Evolutionary conservation across 345 rosid species (phyloP).

Genomic region (Syzygium oleosum): DNA sequence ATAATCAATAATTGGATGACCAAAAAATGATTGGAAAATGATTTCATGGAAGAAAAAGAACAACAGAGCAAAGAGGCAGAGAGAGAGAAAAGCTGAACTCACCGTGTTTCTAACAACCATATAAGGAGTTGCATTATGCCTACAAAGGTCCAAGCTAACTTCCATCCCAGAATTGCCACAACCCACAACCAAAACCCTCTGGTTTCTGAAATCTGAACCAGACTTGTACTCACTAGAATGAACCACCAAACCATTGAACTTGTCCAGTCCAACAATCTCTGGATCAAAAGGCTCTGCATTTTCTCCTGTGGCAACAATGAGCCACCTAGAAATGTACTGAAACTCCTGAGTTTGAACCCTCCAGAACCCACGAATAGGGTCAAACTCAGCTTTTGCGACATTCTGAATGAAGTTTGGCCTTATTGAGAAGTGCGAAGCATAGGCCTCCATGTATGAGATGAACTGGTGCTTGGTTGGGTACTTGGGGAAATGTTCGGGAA

Average conservation of each 20-base stretch:
- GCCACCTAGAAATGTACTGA: slow-evolving; percentile 46
- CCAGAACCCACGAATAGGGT: slow-evolving; percentile 43
- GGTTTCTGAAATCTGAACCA: slow-evolving; percentile 35
- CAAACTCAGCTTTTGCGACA: slow-evolving; percentile 50
- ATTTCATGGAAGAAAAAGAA: neutral
- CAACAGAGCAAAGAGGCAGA: neutral
- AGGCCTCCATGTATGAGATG: slow-evolving; percentile 59
- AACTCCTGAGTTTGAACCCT: slow-evolving; percentile 45
- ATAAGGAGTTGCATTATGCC: slow-evolving; percentile 43
- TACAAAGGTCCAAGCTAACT: slow-evolving; percentile 47
- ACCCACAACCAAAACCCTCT: slow-evolving; percentile 59
- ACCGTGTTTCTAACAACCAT: slow-evolving; percentile 60
- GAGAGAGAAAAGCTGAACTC: slow-evolving; percentile 2
- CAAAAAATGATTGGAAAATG: neutral
- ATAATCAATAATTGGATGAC: neutral
- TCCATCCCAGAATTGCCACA: slow-evolving; percentile 90
- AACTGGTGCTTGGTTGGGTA: slow-evolving; percentile 74
- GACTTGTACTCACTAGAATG: slow-evolving; percentile 58
- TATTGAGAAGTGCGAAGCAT: slow-evolving; percentile 61
- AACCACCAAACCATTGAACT: slow-evolving; percentile 32
- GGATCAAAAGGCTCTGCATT: slow-evolving; percentile 59
- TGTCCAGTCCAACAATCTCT: slow-evolving; percentile 29
- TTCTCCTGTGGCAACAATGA: slow-evolving; percentile 71
- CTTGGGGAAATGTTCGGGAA: slow-evolving; percentile 62
- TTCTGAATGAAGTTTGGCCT: slow-evolving; percentile 53